phyloP scores from a whole-genome alignment of 768 basidiomycete genomes.

The Podaxis sp. region DNA sequence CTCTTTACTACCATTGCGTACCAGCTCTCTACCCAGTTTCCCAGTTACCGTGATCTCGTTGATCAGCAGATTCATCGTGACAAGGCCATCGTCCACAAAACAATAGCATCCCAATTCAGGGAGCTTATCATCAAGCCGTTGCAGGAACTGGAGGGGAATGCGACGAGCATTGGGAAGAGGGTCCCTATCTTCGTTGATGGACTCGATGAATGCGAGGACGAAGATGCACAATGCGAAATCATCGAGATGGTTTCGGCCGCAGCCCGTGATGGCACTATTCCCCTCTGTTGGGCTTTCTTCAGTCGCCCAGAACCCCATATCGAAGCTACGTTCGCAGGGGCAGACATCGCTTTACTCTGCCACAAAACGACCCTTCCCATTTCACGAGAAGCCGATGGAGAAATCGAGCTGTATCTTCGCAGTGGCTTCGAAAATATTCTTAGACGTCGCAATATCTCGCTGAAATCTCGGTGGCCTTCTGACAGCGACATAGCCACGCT shows the following conservation, averaged over 20 bases:
- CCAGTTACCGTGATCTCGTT: background rate
- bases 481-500: conserved; percentile 7
- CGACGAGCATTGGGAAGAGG: background rate
- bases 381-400: background rate
- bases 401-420: conserved; percentile 8
- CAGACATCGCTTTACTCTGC: background rate
- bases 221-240: background rate
- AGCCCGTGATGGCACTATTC: background rate
- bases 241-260: background rate
- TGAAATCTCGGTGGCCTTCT: conserved; percentile 14
- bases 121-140: background rate
- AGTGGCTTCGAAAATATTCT: conserved; percentile 6
- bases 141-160: background rate
- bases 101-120: background rate
- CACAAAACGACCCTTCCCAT: background rate
- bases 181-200: conserved; percentile 1
- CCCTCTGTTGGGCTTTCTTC: conserved; percentile 4
- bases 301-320: conserved; percentile 2
- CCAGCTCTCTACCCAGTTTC: background rate
- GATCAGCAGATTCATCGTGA: background rate
- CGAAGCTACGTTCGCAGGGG: background rate
- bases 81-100: background rate
- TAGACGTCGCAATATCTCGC: background rate
- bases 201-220: background rate
- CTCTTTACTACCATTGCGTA: conserved; percentile 10